Conservation (phyloP, 306 rosid species). For the Sophora flavescens region DNA sequence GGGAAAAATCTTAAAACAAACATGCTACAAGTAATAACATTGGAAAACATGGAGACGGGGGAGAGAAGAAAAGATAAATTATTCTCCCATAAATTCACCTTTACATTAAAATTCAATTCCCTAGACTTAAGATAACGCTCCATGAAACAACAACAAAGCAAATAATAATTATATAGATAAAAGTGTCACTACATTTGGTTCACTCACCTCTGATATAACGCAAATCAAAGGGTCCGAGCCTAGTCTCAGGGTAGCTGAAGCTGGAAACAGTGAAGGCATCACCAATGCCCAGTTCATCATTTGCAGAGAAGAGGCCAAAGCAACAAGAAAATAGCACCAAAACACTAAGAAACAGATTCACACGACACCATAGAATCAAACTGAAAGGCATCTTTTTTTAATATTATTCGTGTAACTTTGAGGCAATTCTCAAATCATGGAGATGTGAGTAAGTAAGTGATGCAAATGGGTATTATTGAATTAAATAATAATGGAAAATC, state of each 20-base stretch:
- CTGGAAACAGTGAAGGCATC: constrained; percentile 76
- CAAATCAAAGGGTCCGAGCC: constrained; percentile 67
- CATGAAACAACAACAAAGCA: constrained; percentile 11
- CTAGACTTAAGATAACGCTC: constrained; percentile 19
- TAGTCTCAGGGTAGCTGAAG: constrained; percentile 70
- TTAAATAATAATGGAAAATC: background rate
- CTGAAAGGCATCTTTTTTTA: constrained; percentile 54
- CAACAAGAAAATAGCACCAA: constrained; percentile 49
- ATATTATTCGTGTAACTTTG: background rate
- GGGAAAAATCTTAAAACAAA: too few relatives aligned
- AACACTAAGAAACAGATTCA: constrained; percentile 50
- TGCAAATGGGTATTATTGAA: constrained; percentile 30
- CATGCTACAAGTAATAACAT: too few relatives aligned
- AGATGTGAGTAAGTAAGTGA: constrained; percentile 36
- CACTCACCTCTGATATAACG: constrained; percentile 80
- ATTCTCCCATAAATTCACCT: constrained; percentile 8
- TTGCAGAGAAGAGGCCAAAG: constrained; percentile 49
- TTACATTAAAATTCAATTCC: constrained; percentile 41
- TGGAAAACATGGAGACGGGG: too few relatives aligned
- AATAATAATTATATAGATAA: constrained; percentile 39
- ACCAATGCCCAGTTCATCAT: constrained; percentile 50
- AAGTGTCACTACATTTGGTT: constrained; percentile 31
- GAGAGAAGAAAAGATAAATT: too few relatives aligned
- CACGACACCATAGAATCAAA: constrained; percentile 50
- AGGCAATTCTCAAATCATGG: constrained; percentile 45